A percentile compares a stretch with the other conserved stretches of the same genome.
phyloP scores from a whole-genome alignment of 495 filamentous ascomycete species.

The Hyaloscypha bicolor region DNA sequence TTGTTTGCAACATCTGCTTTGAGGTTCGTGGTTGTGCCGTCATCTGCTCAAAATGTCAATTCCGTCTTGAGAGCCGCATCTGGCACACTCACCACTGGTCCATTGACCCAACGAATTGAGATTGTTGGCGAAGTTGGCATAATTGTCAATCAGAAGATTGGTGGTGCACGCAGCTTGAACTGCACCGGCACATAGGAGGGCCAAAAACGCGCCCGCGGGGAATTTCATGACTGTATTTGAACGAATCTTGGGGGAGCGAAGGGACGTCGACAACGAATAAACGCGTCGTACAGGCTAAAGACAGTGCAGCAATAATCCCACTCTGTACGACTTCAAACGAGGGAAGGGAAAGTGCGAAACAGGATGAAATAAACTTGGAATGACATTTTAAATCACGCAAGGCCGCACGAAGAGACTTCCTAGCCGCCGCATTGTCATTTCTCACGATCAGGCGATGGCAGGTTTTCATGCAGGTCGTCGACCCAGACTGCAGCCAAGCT shows the following conservation, averaged over 20 bases:
- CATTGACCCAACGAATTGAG: slow-evolving; percentile 49
- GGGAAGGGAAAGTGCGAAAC: no score
- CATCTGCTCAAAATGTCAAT: slow-evolving; percentile 45
- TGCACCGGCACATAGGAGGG: slow-evolving; percentile 4
- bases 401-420: no score
- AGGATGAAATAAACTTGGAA: no score
- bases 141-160: slow-evolving; percentile 60
- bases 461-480: no score
- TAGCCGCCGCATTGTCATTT: no score
- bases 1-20: slow-evolving; percentile 44
- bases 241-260: slow-evolving; percentile 11
- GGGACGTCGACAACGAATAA: slow-evolving; percentile 25
- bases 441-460: no score
- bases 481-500: no score
- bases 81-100: slow-evolving; percentile 50
- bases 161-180: slow-evolving; percentile 43
- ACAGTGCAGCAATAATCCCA: no score
- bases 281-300: slow-evolving; percentile 13
- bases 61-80: slow-evolving; percentile 10
- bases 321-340: no score
- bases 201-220: slow-evolving; percentile 3
- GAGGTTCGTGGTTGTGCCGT: slow-evolving; percentile 55
- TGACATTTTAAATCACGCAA: no score
- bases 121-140: slow-evolving; percentile 51
- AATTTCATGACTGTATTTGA: slow-evolving; percentile 15